Evolutionary conservation across 2,329 filamentous ascomycete species (phyloP), one percentile per base, ranked within the genome.

Genomic region (Colletotrichum tamarilloi): DNA sequence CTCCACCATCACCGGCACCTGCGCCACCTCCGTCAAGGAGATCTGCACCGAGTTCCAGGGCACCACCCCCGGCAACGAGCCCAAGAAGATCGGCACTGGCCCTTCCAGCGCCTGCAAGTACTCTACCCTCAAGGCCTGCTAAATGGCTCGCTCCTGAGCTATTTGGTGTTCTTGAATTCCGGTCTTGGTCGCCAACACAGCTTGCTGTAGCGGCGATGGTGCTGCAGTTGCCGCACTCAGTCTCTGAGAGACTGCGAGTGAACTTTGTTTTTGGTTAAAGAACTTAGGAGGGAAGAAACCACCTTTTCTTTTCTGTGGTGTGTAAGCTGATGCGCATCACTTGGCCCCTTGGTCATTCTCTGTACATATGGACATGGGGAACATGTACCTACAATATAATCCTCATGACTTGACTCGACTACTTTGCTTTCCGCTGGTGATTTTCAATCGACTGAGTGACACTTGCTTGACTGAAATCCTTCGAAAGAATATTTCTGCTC

Each of bases 11-110:
- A 72, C 72, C 60, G 58, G 62, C 64, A 72, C 72, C 49, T 75
- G 74, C 64, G 67, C 71, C 67, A 66, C 74, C 72, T 66, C 71
- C 71, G 64, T 73, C 64, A 74, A 75, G 74, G 66, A 75, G 60
- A 57, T 75, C 60, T 75, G 74, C 72, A 71, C 67, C 30, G 74
- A 75, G 74, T 75, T 68, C 74, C 55, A 75, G 67, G 74, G 74
- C 64, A 74, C 71, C 60, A 62, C 53, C 67, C 72, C 72, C 55
- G 74, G 74, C 72, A 49, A 74, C 58, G 74, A 74, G 73, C 73
- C 73, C 73, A 74, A 74, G 73, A 68, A 74, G 65, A n/a, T 69
- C 49, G 3, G 14, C 14, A 22, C 49, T 12, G 73, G 73, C 42
- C 1, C 57, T 32, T 38, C 24, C 14, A 0, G 4, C 42, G 24